Conservation (phyloP, 2,329 filamentous ascomycete genomes). For the Tolypocladium tropicale region DNA sequence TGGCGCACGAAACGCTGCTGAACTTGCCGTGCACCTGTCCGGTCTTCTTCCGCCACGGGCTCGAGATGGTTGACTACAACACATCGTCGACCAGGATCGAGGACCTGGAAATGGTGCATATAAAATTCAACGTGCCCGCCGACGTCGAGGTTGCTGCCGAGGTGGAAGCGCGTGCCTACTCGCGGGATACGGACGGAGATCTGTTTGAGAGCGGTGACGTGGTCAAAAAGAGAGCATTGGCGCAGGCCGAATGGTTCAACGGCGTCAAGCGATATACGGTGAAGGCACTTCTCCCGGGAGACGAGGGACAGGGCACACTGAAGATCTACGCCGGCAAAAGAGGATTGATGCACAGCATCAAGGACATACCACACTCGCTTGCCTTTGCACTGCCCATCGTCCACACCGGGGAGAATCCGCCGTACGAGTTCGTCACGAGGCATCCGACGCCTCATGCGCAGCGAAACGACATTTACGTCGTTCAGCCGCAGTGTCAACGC, state of each 20-base stretch:
- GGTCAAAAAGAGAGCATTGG: conserved; percentile 74
- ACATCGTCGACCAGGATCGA: conserved; percentile 79
- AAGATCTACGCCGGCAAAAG: conserved; percentile 92
- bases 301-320: conserved; percentile 78
- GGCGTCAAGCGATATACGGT: conserved; percentile 86
- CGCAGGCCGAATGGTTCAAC: conserved; percentile 84
- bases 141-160: conserved; percentile 91
- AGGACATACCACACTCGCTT: conserved; percentile 87
- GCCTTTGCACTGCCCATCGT: conserved; percentile 84
- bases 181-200: conserved; percentile 79
- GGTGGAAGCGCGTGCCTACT: conserved; percentile 74
- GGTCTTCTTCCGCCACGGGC: conserved; percentile 71
- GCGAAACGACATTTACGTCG: conserved; percentile 91
- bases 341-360: conserved; percentile 94
- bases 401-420: conserved; percentile 84
- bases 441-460: conserved; percentile 98
- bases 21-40: conserved; percentile 80
- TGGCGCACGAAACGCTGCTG: conserved; percentile 76
- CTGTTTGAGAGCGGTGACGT: conserved; percentile 86
- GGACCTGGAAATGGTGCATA: conserved; percentile 84
- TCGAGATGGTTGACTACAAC: conserved; percentile 83
- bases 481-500: conserved; percentile 84
- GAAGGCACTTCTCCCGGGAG: conserved; percentile 83
- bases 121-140: conserved; percentile 76
- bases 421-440: conserved; percentile 84